A percentile compares a stretch with the other conserved stretches of the same genome.
These are phyloP conservation scores for Hyaloperonospora arabidopsidis DNA, from an alignment of 352 stramenopile genomes.

Conservation along the genomic window DNA sequence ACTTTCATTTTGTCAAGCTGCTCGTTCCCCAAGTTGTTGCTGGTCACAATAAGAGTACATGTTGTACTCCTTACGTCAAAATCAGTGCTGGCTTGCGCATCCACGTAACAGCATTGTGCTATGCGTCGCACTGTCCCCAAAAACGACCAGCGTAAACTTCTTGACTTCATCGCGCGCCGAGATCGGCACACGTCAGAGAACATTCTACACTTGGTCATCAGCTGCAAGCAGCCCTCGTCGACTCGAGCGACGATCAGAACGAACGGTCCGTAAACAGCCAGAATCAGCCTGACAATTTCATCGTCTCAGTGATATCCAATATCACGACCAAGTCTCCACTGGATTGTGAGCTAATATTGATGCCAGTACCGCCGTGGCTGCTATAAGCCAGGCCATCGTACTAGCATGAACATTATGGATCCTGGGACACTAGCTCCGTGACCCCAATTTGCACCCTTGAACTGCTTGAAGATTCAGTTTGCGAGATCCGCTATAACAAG, in stretches of 20 bases:
- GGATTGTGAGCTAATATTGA: constrained; percentile 42
- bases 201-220: constrained; percentile 58
- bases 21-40: constrained; percentile 82
- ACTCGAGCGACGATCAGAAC: constrained; percentile 8
- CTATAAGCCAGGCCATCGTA: constrained; percentile 64
- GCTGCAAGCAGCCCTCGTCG: not conserved
- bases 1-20: constrained; percentile 78
- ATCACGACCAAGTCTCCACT: constrained; percentile 31
- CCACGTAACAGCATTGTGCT: constrained; percentile 68
- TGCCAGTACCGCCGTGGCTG: constrained; percentile 64
- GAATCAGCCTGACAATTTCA: constrained; percentile 15
- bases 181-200: constrained; percentile 40
- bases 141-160: constrained; percentile 49
- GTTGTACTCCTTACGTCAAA: constrained; percentile 74
- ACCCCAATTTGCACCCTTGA: constrained; percentile 42
- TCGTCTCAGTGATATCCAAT: constrained; percentile 8
- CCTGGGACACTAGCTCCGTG: constrained; percentile 38
- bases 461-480: constrained; percentile 44
- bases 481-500: constrained; percentile 56
- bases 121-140: constrained; percentile 61
- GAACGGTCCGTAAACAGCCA: constrained; percentile 16
- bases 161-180: constrained; percentile 48
- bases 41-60: constrained; percentile 77
- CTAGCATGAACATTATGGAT: no score
- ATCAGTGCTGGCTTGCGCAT: constrained; percentile 85